A percentile compares a stretch with the other conserved stretches of the same genome.
Conservation (phyloP, 306 rosid genomes). For the Cucumis hystrix region DNA sequence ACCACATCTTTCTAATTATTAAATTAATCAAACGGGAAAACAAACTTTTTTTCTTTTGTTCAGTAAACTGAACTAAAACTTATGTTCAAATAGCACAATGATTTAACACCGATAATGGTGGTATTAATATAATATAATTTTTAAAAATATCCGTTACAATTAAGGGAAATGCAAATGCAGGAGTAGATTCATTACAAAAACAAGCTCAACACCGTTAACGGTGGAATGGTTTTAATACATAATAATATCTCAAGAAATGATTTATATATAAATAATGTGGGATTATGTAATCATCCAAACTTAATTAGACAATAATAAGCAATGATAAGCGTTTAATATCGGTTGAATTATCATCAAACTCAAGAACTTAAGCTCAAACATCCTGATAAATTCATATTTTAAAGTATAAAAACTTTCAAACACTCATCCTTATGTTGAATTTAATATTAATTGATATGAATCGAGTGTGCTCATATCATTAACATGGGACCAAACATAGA, state of each 20-base stretch:
- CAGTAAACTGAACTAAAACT: neutral
- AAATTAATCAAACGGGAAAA: too few species aligned
- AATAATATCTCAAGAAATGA: neutral
- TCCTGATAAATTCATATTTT: neutral
- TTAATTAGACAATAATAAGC: neutral
- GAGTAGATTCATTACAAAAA: neutral
- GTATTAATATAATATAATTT: neutral
- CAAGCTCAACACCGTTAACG: neutral
- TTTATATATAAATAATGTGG: neutral
- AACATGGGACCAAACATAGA: neutral
- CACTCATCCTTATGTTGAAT: neutral
- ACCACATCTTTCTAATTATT: too few species aligned
- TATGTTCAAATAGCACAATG: neutral
- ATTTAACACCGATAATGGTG: neutral
- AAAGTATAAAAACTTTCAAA: neutral
- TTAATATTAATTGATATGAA: neutral
- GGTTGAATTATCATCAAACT: neutral
- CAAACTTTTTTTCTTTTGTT: too few species aligned
- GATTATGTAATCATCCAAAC: neutral
- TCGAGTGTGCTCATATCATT: neutral
- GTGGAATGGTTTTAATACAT: neutral
- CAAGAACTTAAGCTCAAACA: neutral
- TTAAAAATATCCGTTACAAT: too few species aligned
- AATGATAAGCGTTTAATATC: neutral
- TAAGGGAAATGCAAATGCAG: neutral